Percentiles rank a stretch among this genome's conserved stretches.
phyloP scores from a whole-genome alignment of 1,284 basidiomycete species.

The Lentinus polychrous region DNA sequence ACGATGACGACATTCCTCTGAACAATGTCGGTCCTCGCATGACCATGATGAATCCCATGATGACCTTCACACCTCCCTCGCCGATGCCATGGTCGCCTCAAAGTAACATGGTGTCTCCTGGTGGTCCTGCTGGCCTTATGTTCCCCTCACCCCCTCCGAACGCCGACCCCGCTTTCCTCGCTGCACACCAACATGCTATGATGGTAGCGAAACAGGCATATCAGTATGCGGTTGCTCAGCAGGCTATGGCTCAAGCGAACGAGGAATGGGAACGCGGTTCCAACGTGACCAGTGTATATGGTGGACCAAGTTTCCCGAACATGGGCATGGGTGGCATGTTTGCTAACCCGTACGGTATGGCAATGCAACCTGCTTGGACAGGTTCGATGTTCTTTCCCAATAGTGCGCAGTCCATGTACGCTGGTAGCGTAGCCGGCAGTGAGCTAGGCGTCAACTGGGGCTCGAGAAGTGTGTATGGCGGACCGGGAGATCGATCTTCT shows the following conservation, averaged over 20 bases:
- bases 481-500: constrained; percentile 26
- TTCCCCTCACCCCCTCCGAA: constrained; percentile 29
- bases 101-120: constrained; percentile 13
- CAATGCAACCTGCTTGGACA: constrained; percentile 27
- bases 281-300: constrained; percentile 30
- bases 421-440: constrained; percentile 40
- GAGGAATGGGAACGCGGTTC: constrained; percentile 84
- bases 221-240: constrained; percentile 78
- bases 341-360: constrained; percentile 18
- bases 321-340: constrained; percentile 14
- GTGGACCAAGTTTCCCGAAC: constrained; percentile 21
- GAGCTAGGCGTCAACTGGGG: constrained; percentile 51
- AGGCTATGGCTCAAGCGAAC: constrained; percentile 73
- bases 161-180: constrained; percentile 50
- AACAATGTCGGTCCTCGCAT: constrained; percentile 29
- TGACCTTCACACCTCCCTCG: constrained; percentile 27
- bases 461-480: constrained; percentile 62
- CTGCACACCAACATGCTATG: constrained; percentile 78
- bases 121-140: constrained; percentile 45
- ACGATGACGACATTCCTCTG: constrained; percentile 39
- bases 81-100: constrained; percentile 20
- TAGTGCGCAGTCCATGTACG: constrained; percentile 49
- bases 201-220: constrained; percentile 78
- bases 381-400: constrained; percentile 43
- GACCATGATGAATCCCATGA: constrained; percentile 44